Percentiles rank a stretch among this genome's conserved stretches.
These are phyloP conservation scores for Aureobasidium sp. DNA, from an alignment of 2,329 filamentous ascomycete genomes.

Conservation along the genomic window DNA sequence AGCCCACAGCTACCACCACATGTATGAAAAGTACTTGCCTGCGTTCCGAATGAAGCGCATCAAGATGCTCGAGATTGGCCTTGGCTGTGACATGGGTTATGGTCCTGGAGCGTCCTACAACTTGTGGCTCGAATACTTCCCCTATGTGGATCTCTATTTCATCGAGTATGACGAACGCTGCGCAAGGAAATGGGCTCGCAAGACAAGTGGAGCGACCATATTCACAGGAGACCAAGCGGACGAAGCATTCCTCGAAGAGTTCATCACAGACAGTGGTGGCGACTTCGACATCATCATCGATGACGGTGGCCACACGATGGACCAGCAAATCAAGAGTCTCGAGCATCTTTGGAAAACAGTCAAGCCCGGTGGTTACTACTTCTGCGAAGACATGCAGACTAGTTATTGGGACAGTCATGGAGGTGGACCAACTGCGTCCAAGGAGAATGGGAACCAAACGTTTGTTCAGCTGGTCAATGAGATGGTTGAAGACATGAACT, in stretches of 20 bases:
- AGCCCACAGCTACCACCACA: slow-evolving; percentile 30
- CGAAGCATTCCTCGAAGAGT: slow-evolving; percentile 27
- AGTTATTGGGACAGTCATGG: slow-evolving; percentile 19
- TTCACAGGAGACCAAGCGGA: slow-evolving; percentile 35
- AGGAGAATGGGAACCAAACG: slow-evolving; percentile 15
- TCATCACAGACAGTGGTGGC: slow-evolving; percentile 25
- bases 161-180: slow-evolving; percentile 34
- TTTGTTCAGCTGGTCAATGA: slow-evolving; percentile 21
- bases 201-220: slow-evolving; percentile 30
- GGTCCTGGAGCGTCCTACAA: slow-evolving; percentile 33
- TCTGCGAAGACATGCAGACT: slow-evolving; percentile 23
- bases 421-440: slow-evolving; percentile 15
- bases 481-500: slow-evolving; percentile 20
- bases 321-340: slow-evolving; percentile 30
- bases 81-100: slow-evolving; percentile 33
- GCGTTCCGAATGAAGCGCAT: slow-evolving; percentile 24
- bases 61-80: slow-evolving; percentile 36
- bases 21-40: slow-evolving; percentile 34
- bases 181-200: slow-evolving; percentile 28
- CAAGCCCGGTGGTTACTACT: slow-evolving; percentile 26
- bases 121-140: slow-evolving; percentile 35
- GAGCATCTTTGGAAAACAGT: slow-evolving; percentile 30
- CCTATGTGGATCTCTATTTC: slow-evolving; percentile 33
- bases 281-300: slow-evolving; percentile 36
- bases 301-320: slow-evolving; percentile 32